phyloP scores from a whole-genome alignment of 306 rosid species.

The Corylus avellana region DNA sequence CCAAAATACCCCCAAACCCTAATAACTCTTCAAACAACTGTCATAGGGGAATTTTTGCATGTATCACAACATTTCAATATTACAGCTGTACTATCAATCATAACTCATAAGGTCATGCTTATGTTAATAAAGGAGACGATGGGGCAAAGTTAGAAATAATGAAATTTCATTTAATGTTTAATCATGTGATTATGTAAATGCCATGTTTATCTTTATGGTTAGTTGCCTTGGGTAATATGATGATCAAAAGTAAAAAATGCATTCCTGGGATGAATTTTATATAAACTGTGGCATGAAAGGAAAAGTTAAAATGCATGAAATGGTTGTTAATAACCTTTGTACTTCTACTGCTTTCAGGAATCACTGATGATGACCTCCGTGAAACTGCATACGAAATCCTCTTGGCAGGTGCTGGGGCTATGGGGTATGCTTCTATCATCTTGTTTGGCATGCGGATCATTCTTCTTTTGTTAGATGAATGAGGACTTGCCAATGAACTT shows the following conservation, averaged over 20 bases:
- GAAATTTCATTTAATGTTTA: background rate
- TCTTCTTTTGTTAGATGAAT: constrained; percentile 18
- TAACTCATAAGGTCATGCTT: background rate
- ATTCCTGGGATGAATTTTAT: constrained; percentile 21
- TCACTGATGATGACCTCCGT: constrained; percentile 87
- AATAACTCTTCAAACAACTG: too few species aligned
- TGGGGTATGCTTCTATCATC: constrained; percentile 60
- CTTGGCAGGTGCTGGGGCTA: constrained; percentile 97
- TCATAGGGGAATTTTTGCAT: too few species aligned
- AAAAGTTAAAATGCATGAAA: constrained; percentile 10
- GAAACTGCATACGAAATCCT: constrained; percentile 94
- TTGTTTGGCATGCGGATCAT: constrained; percentile 19
- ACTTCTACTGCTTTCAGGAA: constrained; percentile 53
- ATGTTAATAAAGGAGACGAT: background rate
- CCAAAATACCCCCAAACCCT: too few species aligned
- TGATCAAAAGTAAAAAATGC: background rate
- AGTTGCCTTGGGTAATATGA: background rate
- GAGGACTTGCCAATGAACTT: constrained; percentile 19
- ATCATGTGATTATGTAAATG: background rate
- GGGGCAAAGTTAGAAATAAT: background rate
- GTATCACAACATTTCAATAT: background rate
- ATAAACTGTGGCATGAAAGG: constrained; percentile 18
- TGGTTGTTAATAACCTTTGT: constrained; percentile 18
- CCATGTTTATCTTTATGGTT: background rate
- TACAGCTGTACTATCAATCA: background rate